Conservation (phyloP, 495 filamentous ascomycete species). For the Penicillium arizonense region DNA sequence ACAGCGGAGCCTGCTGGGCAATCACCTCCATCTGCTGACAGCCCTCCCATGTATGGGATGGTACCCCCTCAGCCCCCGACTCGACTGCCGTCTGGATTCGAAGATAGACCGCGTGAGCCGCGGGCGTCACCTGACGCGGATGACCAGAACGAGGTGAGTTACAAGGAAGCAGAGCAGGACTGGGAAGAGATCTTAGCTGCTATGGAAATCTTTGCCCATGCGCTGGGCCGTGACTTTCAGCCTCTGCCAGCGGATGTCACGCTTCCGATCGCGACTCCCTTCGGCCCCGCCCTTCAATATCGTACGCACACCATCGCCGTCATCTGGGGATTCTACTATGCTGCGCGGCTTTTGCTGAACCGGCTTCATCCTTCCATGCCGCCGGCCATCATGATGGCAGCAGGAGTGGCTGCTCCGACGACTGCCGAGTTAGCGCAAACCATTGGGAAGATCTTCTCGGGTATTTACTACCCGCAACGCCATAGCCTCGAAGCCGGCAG, state of each 20-base stretch:
- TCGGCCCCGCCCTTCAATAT: conserved; percentile 80
- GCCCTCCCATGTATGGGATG: conserved; percentile 54
- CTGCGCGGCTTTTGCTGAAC: conserved; percentile 72
- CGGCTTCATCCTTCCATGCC: conserved; percentile 87
- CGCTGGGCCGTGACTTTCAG: conserved; percentile 73
- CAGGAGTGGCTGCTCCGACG: conserved; percentile 64
- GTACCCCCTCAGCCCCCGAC: conserved; percentile 40
- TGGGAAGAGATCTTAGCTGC: conserved; percentile 75
- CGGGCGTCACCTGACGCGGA: conserved; percentile 25
- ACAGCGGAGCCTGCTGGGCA: conserved; percentile 1
- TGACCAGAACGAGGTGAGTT: conserved; percentile 57
- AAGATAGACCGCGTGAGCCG: conserved; percentile 16
- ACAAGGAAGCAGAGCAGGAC: conserved; percentile 68
- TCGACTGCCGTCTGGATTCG: conserved; percentile 42
- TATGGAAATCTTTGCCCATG: conserved; percentile 60
- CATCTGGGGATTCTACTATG: conserved; percentile 82
- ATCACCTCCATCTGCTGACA: conserved; percentile 13
- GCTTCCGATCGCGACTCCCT: conserved; percentile 65
- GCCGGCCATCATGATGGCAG: conserved; percentile 83
- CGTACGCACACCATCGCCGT: conserved; percentile 82
- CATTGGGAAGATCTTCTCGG: conserved; percentile 79
- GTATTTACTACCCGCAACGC: conserved; percentile 65
- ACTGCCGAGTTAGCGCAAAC: conserved; percentile 69
- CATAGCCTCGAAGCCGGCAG: conserved; percentile 50
- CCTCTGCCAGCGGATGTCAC: conserved; percentile 72